Conservation (phyloP, 768 basidiomycete species). For the Suillus variegatus region DNA sequence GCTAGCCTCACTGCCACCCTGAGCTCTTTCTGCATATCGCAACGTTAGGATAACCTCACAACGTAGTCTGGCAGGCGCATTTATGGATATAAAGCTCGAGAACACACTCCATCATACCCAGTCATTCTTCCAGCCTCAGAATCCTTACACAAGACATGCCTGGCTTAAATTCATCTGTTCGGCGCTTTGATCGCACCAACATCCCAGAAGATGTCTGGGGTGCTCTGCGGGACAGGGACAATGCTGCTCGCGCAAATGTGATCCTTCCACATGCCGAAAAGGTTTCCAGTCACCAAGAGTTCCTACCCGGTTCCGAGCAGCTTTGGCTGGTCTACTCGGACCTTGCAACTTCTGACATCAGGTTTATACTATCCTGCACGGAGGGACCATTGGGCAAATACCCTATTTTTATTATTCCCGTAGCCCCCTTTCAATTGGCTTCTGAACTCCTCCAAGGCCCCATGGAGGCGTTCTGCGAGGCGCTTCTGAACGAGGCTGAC, state of each 20-base stretch:
- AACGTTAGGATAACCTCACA: background rate
- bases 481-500: conserved; percentile 30
- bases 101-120: conserved; percentile 11
- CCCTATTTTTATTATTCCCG: conserved; percentile 53
- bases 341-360: conserved; percentile 34
- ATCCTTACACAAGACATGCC: conserved; percentile 22
- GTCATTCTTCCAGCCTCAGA: conserved; percentile 13
- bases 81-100: background rate
- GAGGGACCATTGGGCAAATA: conserved; percentile 45
- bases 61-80: background rate
- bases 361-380: conserved; percentile 50
- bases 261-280: conserved; percentile 54
- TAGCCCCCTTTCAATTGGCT: conserved; percentile 25
- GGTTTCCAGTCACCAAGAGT: conserved; percentile 31
- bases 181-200: conserved; percentile 15
- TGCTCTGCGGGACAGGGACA: conserved; percentile 18
- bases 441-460: conserved; percentile 37
- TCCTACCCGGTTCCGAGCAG: conserved; percentile 25
- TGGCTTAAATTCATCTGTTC: conserved; percentile 7
- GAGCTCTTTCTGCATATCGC: background rate
- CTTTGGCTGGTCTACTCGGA: conserved; percentile 54
- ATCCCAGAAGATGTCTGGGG: conserved; percentile 32
- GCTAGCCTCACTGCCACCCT: background rate
- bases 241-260: conserved; percentile 44
- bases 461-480: conserved; percentile 37